A percentile compares a stretch with the other conserved stretches of the same genome.
Evolutionary conservation across 2,329 filamentous ascomycete genomes (phyloP).

Genomic region (Verticillium tricorpus): DNA sequence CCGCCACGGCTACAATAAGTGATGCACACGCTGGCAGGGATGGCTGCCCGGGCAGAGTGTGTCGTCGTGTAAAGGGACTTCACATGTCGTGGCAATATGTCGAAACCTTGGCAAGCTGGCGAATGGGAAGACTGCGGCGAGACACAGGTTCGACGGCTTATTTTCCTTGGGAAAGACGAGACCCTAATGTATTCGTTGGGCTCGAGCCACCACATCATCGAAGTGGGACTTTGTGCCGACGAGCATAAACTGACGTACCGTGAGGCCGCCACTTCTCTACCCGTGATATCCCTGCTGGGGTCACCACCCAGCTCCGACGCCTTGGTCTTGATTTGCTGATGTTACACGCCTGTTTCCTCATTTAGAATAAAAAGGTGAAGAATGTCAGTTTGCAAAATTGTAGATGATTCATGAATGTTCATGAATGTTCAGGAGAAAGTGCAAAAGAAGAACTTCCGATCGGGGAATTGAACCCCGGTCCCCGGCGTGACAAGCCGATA

Average conservation of each 20-base stretch:
- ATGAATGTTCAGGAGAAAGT: neutral
- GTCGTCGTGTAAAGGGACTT: neutral
- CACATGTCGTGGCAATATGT: neutral
- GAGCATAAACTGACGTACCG: no score
- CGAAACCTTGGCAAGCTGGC: neutral
- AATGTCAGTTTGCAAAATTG: neutral
- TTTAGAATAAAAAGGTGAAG: no score
- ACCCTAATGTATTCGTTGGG: neutral
- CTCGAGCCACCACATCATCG: no score
- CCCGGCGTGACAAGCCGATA: constrained; percentile 1
- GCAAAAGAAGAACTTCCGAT: neutral
- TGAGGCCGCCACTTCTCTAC: no score
- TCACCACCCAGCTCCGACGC: no score
- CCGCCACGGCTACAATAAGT: no score
- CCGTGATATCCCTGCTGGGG: no score
- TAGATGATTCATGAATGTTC: neutral
- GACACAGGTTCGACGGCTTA: neutral
- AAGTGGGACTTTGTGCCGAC: no score
- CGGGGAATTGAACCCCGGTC: constrained; percentile 2
- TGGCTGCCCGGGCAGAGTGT: neutral
- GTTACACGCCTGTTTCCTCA: no score
- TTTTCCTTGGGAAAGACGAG: neutral
- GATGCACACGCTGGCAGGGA: neutral
- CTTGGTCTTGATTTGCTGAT: neutral
- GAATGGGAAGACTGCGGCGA: neutral